Conservation (phyloP, 2,329 filamentous ascomycete species). For the Rhytidhysteron rufulum region DNA sequence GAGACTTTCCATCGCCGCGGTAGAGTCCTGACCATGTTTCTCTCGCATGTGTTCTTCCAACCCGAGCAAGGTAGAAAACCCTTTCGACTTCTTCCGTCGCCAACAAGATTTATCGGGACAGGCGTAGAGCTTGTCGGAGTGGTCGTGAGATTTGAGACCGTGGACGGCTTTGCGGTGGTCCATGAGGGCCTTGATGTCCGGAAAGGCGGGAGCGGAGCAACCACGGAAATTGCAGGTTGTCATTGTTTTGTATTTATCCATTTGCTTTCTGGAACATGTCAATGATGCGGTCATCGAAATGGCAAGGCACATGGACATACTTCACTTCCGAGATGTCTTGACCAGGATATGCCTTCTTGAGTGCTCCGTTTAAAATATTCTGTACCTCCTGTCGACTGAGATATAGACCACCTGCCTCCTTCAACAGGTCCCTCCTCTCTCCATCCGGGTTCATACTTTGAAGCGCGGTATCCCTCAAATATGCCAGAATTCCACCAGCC, state of each 20-base stretch:
- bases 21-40: slow-evolving; percentile 6
- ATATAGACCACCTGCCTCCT: slow-evolving; percentile 15
- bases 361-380: slow-evolving; percentile 14
- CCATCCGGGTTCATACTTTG: too few relatives aligned
- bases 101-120: slow-evolving; percentile 14
- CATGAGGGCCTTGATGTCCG: slow-evolving; percentile 13
- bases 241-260: slow-evolving; percentile 18
- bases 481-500: slow-evolving; percentile 16
- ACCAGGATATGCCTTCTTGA: slow-evolving; percentile 13
- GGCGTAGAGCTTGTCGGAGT: slow-evolving; percentile 11
- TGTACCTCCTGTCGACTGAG: slow-evolving; percentile 14
- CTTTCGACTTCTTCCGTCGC: slow-evolving; percentile 15
- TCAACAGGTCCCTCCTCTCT: slow-evolving; percentile 8
- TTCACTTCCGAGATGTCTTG: slow-evolving; percentile 12
- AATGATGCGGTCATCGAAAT: not conserved
- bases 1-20: not conserved
- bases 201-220: slow-evolving; percentile 13
- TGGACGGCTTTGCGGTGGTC: slow-evolving; percentile 14
- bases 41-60: slow-evolving; percentile 12
- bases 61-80: slow-evolving; percentile 12
- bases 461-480: slow-evolving; percentile 10
- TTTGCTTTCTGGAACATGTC: slow-evolving; percentile 5
- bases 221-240: slow-evolving; percentile 17
- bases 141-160: slow-evolving; percentile 14
- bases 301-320: slow-evolving; percentile 1